phyloP scores from a whole-genome alignment of 108 stramenopile genomes.

The Stephanodiscus triporus region DNA sequence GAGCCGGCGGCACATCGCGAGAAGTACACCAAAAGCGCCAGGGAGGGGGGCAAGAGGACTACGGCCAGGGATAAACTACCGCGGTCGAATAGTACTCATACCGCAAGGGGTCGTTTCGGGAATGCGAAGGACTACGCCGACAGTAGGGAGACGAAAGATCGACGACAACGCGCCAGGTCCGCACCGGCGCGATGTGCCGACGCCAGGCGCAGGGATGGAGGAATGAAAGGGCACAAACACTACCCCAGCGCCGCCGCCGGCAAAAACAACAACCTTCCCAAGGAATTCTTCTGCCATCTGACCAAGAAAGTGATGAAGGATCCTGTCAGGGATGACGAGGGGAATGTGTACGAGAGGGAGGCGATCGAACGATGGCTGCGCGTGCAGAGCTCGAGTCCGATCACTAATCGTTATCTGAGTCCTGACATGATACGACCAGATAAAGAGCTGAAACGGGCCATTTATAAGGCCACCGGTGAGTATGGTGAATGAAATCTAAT shows the following conservation, averaged over 20 bases:
- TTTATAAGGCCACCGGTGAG: slow-evolving; percentile 44
- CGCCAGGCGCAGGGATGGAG: slow-evolving; percentile 1
- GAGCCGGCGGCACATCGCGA: not conserved
- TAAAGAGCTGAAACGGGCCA: slow-evolving; percentile 36
- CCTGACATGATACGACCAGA: slow-evolving; percentile 48
- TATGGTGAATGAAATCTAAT: not conserved
- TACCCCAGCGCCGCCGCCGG: not conserved
- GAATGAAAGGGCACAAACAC: not conserved
- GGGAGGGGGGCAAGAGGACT: not conserved
- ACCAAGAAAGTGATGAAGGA: slow-evolving; percentile 73
- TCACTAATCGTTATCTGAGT: slow-evolving; percentile 48
- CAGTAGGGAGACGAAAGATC: not conserved
- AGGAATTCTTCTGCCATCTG: slow-evolving; percentile 70
- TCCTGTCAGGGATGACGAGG: slow-evolving; percentile 81
- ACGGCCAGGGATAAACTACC: slow-evolving; percentile 8
- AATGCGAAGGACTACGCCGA: not conserved
- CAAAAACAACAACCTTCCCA: slow-evolving; percentile 14
- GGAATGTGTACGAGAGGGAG: slow-evolving; percentile 80
- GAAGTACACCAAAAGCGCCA: not conserved
- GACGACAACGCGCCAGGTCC: slow-evolving; percentile 28
- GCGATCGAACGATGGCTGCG: slow-evolving; percentile 71
- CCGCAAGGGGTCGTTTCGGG: not conserved
- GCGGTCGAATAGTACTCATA: not conserved
- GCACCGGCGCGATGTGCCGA: slow-evolving; percentile 32
- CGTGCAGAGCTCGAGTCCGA: slow-evolving; percentile 50